These are phyloP conservation scores for Phoenix dactylifera DNA, from an alignment of 176 grass and related monocot species.

Conservation along the genomic window DNA sequence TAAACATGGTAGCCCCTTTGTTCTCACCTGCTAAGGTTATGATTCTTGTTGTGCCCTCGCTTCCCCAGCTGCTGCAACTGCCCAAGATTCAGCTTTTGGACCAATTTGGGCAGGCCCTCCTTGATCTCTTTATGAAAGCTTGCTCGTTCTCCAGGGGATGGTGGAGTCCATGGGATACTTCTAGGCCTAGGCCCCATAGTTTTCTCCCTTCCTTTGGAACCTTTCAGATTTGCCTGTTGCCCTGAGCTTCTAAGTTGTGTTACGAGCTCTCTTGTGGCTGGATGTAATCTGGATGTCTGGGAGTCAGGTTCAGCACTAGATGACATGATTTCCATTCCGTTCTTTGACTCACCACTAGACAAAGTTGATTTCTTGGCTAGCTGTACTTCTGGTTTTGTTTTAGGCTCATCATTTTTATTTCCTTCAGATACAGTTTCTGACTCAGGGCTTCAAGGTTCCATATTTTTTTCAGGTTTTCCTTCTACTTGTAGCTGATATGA, in stretches of 20 bases:
- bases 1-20: slow-evolving; percentile 8
- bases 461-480: not conserved
- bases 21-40: slow-evolving; percentile 10
- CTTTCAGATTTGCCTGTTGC: not conserved
- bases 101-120: not conserved
- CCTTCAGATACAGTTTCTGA: not conserved
- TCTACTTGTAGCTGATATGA: no score
- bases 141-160: not conserved
- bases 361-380: not conserved
- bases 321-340: not conserved
- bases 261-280: not conserved
- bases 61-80: not conserved
- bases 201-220: not conserved
- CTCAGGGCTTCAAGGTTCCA: not conserved
- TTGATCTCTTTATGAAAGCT: no score
- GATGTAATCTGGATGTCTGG: no score
- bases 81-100: not conserved
- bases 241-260: not conserved
- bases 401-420: not conserved
- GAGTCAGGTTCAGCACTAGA: not conserved
- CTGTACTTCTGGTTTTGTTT: not conserved
- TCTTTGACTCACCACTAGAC: not conserved
- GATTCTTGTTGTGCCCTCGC: not conserved
- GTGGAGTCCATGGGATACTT: not conserved
- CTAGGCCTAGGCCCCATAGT: no score